Evolutionary conservation across 73 alveolate genomes (phyloP).

Genomic region (Paramecium primaurelia): DNA sequence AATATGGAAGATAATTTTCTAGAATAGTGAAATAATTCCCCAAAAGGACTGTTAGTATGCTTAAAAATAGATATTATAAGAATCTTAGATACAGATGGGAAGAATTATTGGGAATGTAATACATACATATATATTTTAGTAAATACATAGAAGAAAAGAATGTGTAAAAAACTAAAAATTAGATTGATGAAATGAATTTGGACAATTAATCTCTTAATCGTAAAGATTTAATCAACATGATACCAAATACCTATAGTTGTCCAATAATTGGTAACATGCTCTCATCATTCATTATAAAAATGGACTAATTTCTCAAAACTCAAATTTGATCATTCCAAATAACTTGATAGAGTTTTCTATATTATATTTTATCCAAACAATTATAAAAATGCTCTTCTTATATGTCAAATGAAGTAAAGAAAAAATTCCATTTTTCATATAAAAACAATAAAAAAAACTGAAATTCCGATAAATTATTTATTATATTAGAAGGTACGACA

Average conservation of each 20-base stretch:
- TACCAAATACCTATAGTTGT: not conserved
- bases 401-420: not conserved
- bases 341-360: not conserved
- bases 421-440: not conserved
- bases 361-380: not conserved
- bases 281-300: not conserved
- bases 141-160: not conserved
- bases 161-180: not conserved
- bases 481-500: not conserved
- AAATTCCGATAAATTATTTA: not conserved
- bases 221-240: not conserved
- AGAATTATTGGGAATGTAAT: not conserved
- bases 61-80: constrained; percentile 14
- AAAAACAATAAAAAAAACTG: not conserved
- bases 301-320: not conserved
- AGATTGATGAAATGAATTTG: not conserved
- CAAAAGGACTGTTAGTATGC: not conserved
- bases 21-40: not conserved
- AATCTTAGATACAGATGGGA: not conserved
- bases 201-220: not conserved
- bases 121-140: not conserved
- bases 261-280: not conserved
- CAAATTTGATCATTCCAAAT: not conserved
- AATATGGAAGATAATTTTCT: not conserved
- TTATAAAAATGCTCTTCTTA: not conserved